Evolutionary conservation across 148 eudicot genomes (phyloP).

Genomic region (Nepenthes gracilis): DNA sequence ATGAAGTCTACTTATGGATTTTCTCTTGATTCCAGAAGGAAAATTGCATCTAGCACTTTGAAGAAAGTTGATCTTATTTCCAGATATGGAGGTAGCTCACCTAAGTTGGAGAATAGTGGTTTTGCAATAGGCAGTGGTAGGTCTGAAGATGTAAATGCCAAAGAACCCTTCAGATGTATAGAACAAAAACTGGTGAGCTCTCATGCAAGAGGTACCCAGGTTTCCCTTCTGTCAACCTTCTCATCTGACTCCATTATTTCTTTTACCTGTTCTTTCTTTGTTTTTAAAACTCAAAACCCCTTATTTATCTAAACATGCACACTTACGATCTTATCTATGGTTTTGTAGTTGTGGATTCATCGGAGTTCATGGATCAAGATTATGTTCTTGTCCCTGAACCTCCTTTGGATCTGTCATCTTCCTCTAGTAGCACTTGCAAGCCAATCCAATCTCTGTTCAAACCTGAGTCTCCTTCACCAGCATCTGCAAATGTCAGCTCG

Average conservation of each 20-base stretch:
- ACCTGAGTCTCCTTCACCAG: slow-evolving; percentile 23
- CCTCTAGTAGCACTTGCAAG: slow-evolving; percentile 44
- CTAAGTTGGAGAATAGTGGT: slow-evolving; percentile 31
- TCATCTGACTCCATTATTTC: neutral
- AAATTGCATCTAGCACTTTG: slow-evolving; percentile 20
- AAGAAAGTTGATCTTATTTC: slow-evolving; percentile 24
- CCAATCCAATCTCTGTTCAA: slow-evolving; percentile 34
- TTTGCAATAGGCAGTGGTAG: slow-evolving; percentile 22
- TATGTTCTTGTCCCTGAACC: slow-evolving; percentile 88
- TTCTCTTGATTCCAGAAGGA: slow-evolving; percentile 35
- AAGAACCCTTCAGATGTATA: slow-evolving; percentile 24
- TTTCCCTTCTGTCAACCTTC: slow-evolving; percentile 1
- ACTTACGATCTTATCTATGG: slow-evolving; percentile 3
- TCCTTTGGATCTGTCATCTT: slow-evolving; percentile 38
- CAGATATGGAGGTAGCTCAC: slow-evolving; percentile 17
- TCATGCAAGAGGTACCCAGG: slow-evolving; percentile 37
- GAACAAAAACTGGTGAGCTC: slow-evolving; percentile 33
- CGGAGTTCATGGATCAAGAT: slow-evolving; percentile 77
- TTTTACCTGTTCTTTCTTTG: neutral
- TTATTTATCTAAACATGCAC: neutral
- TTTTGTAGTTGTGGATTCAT: slow-evolving; percentile 54
- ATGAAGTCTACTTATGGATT: slow-evolving; percentile 48
- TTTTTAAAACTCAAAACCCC: too few relatives aligned
- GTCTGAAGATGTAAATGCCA: slow-evolving; percentile 30
- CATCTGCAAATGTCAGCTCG: slow-evolving; percentile 25